phyloP scores from a whole-genome alignment of 2,329 filamentous ascomycete species.

The Trichoderma sp. region DNA sequence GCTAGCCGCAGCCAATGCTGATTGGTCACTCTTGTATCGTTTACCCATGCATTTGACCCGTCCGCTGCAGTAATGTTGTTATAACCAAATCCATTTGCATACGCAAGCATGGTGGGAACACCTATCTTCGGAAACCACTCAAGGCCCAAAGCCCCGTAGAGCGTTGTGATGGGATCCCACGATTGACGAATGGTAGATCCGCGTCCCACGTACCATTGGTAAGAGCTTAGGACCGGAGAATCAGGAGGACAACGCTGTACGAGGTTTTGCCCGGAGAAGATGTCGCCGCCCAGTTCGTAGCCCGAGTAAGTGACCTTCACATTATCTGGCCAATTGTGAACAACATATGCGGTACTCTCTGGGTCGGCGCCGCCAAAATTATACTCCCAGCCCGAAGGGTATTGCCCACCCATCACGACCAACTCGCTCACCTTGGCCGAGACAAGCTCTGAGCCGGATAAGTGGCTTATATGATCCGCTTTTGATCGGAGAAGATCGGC shows the following conservation, averaged over 20 bases:
- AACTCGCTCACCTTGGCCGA: neutral
- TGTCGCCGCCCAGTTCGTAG: neutral
- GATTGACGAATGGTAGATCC: neutral
- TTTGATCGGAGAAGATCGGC: slow-evolving; percentile 2
- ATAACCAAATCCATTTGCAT: neutral
- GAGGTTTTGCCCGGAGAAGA: slow-evolving; percentile 1
- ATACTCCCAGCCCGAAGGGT: slow-evolving; percentile 12
- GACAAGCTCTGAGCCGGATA: neutral
- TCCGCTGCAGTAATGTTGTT: neutral
- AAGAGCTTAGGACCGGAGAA: slow-evolving; percentile 1
- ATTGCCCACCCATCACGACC: neutral
- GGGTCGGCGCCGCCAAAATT: slow-evolving; percentile 1
- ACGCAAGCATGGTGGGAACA: neutral
- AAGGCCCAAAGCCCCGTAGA: neutral
- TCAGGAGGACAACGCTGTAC: neutral
- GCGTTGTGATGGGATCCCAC: neutral
- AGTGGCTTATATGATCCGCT: slow-evolving; percentile 1
- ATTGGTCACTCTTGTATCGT: neutral
- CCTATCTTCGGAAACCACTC: neutral
- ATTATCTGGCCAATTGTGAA: neutral
- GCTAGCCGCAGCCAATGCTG: neutral
- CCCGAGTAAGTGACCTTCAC: neutral
- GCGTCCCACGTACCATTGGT: slow-evolving; percentile 6
- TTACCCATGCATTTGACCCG: neutral
- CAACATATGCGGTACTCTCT: neutral